Conservation (phyloP, 257 asterid species). For the Petunia secreta region DNA sequence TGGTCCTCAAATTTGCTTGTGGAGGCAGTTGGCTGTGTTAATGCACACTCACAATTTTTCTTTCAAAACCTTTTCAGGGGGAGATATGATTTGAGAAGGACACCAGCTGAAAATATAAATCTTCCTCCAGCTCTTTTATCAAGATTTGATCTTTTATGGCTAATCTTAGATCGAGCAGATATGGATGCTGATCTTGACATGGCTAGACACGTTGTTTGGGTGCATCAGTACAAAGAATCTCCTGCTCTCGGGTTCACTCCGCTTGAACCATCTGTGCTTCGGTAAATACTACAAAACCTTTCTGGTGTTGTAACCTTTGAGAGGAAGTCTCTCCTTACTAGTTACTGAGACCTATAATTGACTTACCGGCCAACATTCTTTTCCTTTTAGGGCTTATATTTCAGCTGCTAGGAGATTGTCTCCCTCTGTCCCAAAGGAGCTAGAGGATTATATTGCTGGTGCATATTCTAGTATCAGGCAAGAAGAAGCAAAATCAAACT, state of each 20-base stretch:
- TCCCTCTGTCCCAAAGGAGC: conserved; percentile 82
- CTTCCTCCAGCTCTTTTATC: conserved; percentile 99
- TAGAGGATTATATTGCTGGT: conserved; percentile 90
- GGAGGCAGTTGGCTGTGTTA: not conserved
- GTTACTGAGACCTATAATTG: conserved; percentile 21
- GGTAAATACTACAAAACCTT: conserved; percentile 48
- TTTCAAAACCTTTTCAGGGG: conserved; percentile 60
- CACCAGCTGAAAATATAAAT: conserved; percentile 98
- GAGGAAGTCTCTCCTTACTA: conserved; percentile 10
- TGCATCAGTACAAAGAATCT: conserved; percentile 91
- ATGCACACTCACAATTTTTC: not conserved
- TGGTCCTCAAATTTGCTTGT: conserved; percentile 12
- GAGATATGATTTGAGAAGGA: conserved; percentile 92
- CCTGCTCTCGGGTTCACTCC: conserved; percentile 99
- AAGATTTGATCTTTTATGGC: conserved; percentile 96
- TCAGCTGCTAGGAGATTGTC: conserved; percentile 89
- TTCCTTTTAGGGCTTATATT: conserved; percentile 79
- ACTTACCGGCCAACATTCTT: conserved; percentile 25
- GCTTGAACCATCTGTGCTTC: conserved; percentile 90
- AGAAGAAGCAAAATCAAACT: conserved; percentile 94
- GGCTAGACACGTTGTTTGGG: conserved; percentile 98
- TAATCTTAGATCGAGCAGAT: conserved; percentile 97
- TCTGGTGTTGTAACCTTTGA: conserved; percentile 6
- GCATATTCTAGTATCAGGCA: conserved; percentile 96
- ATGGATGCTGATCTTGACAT: conserved; percentile 97